Evolutionary conservation across 345 rosid species (phyloP).

Genomic region (Zanthoxylum bungeanum): DNA sequence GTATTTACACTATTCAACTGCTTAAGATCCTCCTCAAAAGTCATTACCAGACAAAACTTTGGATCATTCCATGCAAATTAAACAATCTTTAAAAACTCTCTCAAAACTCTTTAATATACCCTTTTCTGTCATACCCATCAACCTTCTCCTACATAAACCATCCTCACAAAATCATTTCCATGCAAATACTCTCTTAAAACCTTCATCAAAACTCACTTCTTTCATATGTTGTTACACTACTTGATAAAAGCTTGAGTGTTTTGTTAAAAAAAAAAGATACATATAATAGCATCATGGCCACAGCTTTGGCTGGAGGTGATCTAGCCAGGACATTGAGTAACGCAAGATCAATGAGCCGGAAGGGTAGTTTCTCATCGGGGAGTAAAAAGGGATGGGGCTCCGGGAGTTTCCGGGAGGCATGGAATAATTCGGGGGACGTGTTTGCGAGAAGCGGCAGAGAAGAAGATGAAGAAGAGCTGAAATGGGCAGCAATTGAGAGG

Average conservation of each 20-base stretch:
- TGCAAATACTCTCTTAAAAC: not conserved
- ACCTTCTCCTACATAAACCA: conserved; percentile 12
- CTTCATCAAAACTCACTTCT: not conserved
- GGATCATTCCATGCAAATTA: conserved; percentile 13
- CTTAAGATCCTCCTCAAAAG: too few species aligned
- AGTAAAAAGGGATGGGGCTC: conserved; percentile 43
- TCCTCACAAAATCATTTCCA: not conserved
- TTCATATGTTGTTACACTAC: not conserved
- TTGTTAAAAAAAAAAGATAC: not conserved
- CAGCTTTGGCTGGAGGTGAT: conserved; percentile 29
- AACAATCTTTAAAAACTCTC: not conserved
- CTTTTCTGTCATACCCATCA: conserved; percentile 16
- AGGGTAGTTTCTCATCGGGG: conserved; percentile 24
- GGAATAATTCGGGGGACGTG: conserved; percentile 37
- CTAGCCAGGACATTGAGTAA: conserved; percentile 29
- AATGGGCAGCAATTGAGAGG: conserved; percentile 63
- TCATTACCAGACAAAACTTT: conserved; percentile 14
- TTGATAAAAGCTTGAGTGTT: not conserved
- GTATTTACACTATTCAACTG: too few species aligned
- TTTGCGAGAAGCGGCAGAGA: conserved; percentile 36
- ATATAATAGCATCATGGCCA: conserved; percentile 19
- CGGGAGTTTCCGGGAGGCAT: conserved; percentile 37
- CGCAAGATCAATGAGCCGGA: conserved; percentile 30
- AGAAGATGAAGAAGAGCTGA: conserved; percentile 53
- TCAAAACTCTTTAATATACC: conserved; percentile 11